These are phyloP conservation scores for Musa troglodytarum DNA, from an alignment of 176 grass and related monocot genomes.

Conservation along the genomic window DNA sequence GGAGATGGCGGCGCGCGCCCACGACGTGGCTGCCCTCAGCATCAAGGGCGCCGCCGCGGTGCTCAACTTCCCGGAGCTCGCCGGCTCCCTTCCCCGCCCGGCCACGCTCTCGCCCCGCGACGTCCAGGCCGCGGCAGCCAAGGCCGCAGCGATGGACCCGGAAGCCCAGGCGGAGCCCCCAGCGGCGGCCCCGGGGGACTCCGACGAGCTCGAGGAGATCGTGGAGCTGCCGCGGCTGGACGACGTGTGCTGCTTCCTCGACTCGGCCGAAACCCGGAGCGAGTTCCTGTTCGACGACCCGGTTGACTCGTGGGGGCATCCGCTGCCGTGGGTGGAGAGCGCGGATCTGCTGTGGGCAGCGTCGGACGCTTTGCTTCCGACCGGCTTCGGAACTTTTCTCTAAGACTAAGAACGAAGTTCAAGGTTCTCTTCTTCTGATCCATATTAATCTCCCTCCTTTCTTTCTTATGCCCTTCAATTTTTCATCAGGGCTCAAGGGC, in stretches of 20 bases:
- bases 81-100: neutral
- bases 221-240: conserved; percentile 12
- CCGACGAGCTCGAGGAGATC: conserved; percentile 10
- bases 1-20: conserved; percentile 68
- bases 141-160: neutral
- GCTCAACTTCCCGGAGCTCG: conserved; percentile 13
- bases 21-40: conserved; percentile 63
- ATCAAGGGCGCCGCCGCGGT: conserved; percentile 10
- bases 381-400: conserved; percentile 4
- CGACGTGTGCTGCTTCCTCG: neutral
- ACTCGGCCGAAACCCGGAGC: neutral
- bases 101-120: neutral
- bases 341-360: neutral
- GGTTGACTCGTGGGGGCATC: neutral
- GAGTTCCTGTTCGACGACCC: conserved; percentile 9
- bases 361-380: neutral
- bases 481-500: conserved; percentile 7
- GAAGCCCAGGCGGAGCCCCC: neutral
- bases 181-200: neutral
- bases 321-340: neutral
- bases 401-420: neutral
- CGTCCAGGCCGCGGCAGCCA: conserved; percentile 1
- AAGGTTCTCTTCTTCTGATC: neutral
- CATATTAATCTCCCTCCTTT: neutral
- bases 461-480: neutral